A percentile compares a stretch with the other conserved stretches of the same genome.
phyloP scores from a whole-genome alignment of 345 rosid species.

The Salix udensis region DNA sequence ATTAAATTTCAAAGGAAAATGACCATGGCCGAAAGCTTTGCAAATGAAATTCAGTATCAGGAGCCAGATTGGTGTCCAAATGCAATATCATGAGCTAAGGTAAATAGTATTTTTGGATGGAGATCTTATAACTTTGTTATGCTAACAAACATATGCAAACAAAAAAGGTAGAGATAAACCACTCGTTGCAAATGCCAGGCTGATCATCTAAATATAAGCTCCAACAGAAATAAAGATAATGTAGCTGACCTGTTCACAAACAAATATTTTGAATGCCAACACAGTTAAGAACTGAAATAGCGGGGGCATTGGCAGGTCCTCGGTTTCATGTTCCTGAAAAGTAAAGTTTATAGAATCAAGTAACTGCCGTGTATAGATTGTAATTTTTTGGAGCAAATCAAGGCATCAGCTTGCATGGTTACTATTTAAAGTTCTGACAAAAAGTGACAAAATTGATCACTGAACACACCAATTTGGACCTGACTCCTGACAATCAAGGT shows the following conservation, averaged over 20 bases:
- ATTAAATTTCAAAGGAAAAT: not conserved
- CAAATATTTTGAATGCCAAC: slow-evolving; percentile 77
- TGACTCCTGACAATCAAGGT: not conserved
- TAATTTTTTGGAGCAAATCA: not conserved
- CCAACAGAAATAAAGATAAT: not conserved
- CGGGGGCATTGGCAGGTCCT: slow-evolving; percentile 87
- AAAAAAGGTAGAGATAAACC: not conserved
- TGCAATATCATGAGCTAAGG: not conserved
- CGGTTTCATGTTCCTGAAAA: slow-evolving; percentile 69
- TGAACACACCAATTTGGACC: not conserved
- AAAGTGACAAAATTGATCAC: not conserved
- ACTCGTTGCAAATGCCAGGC: not conserved
- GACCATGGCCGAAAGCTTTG: not conserved
- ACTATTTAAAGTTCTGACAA: not conserved
- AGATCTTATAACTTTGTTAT: not conserved
- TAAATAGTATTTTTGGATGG: not conserved
- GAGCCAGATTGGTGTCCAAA: not conserved
- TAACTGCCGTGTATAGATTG: not conserved
- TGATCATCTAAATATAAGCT: not conserved
- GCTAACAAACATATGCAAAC: not conserved
- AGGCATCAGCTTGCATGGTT: not conserved
- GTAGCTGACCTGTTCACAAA: slow-evolving; percentile 62
- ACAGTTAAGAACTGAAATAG: slow-evolving; percentile 84
- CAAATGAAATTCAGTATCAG: not conserved
- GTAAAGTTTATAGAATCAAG: slow-evolving; percentile 6